These are phyloP conservation scores for Mycosarcoma mackinlayi DNA, from an alignment of 1,284 basidiomycete species.

Conservation along the genomic window DNA sequence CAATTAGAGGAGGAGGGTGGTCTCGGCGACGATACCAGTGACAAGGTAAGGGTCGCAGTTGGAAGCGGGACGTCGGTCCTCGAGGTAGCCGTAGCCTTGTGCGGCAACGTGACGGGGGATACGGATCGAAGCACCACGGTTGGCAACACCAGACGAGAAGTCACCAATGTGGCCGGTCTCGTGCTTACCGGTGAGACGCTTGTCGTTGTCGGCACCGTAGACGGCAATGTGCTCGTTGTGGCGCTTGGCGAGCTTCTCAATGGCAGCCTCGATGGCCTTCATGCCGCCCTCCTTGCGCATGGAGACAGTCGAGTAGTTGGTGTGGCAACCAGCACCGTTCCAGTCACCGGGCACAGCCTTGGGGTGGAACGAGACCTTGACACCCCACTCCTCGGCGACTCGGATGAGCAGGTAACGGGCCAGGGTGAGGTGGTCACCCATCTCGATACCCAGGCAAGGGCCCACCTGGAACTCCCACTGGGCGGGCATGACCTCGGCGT, in stretches of 20 bases:
- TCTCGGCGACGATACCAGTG: constrained; percentile 85
- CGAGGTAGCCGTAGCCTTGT: constrained; percentile 91
- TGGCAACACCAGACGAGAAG: constrained; percentile 95
- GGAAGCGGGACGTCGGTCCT: constrained; percentile 75
- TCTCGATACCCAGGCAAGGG: constrained; percentile 94
- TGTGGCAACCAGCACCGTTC: constrained; percentile 94
- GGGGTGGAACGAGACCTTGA: constrained; percentile 97
- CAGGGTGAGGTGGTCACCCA: constrained; percentile 81
- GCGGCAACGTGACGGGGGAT: constrained; percentile 90
- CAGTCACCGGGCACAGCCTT: constrained; percentile 98
- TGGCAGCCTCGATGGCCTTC: constrained; percentile 91
- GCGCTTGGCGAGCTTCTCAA: constrained; percentile 73
- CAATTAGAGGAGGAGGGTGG: constrained; percentile 72
- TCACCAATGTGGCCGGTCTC: constrained; percentile 95
- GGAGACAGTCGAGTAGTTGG: constrained; percentile 68
- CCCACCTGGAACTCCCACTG: constrained; percentile 99
- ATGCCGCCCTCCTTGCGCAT: constrained; percentile 75
- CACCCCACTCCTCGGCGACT: constrained; percentile 92
- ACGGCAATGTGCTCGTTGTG: constrained; percentile 69
- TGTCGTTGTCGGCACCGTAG: constrained; percentile 68
- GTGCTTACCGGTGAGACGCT: constrained; percentile 67
- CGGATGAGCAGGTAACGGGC: constrained; percentile 67
- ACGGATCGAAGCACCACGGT: constrained; percentile 80
- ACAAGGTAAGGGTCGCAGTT: constrained; percentile 82
- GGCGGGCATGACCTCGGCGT: constrained; percentile 99